phyloP scores from a whole-genome alignment of 371 early-diverging fungal species.

The Chytridium lagenaria region DNA sequence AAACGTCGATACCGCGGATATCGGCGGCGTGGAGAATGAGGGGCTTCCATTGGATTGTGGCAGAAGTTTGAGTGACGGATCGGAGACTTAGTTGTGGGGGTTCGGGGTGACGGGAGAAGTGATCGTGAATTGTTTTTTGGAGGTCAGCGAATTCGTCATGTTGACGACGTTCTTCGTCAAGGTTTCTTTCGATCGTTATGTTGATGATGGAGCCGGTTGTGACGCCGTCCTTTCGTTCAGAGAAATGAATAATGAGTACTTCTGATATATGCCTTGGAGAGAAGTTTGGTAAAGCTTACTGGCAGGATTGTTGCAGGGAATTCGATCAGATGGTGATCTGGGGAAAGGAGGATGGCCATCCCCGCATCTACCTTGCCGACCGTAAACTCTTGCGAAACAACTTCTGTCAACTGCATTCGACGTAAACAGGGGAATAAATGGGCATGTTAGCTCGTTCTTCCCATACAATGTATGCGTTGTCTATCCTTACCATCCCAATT shows the following conservation, averaged over 20 bases:
- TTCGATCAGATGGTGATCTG: slow-evolving; percentile 96
- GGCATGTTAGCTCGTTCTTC: no score
- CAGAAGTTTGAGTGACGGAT: slow-evolving; percentile 87
- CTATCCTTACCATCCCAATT: no score
- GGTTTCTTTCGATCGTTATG: slow-evolving; percentile 88
- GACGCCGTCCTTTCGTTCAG: slow-evolving; percentile 69
- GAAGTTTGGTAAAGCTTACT: slow-evolving; percentile 25
- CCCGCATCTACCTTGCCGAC: slow-evolving; percentile 87
- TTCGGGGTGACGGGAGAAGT: slow-evolving; percentile 77
- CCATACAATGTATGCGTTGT: no score
- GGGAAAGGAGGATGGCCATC: slow-evolving; percentile 86
- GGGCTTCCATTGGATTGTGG: slow-evolving; percentile 88
- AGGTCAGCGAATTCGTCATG: slow-evolving; percentile 82
- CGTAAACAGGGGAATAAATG: no score
- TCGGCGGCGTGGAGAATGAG: slow-evolving; percentile 79
- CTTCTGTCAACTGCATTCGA: slow-evolving; percentile 27
- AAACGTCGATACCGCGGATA: slow-evolving; percentile 83
- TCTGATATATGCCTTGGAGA: background rate
- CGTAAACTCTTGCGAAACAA: slow-evolving; percentile 78
- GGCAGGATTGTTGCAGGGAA: slow-evolving; percentile 96
- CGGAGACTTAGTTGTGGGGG: slow-evolving; percentile 76
- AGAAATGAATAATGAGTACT: background rate
- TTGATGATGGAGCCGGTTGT: slow-evolving; percentile 93
- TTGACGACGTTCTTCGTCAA: slow-evolving; percentile 79
- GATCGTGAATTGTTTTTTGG: slow-evolving; percentile 81